phyloP scores from a whole-genome alignment of 148 eudicot species.

The Rhododendron molle region DNA sequence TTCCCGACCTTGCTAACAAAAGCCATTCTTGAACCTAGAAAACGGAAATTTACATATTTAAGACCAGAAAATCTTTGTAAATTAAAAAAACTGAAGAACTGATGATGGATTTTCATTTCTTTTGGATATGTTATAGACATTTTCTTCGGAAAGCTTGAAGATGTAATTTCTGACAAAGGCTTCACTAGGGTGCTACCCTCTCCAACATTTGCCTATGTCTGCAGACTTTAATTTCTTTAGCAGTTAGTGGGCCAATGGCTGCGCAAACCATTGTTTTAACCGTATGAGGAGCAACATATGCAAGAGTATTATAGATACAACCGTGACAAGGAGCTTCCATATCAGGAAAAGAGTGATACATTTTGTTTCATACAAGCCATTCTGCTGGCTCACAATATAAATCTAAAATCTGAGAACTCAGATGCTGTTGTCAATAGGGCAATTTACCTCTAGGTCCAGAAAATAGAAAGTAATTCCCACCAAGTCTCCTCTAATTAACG shows the following conservation, averaged over 20 bases:
- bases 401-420: not conserved
- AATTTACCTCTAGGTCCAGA: too few relatives aligned
- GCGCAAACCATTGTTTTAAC: not conserved
- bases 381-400: not conserved
- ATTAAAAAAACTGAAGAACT: not conserved
- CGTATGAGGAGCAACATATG: not conserved
- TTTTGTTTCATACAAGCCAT: not conserved
- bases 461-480: too few relatives aligned
- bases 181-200: not conserved
- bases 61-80: not conserved
- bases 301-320: not conserved
- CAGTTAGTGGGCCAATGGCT: not conserved
- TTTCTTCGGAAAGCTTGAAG: too few relatives aligned
- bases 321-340: not conserved
- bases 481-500: too few relatives aligned
- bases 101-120: not conserved
- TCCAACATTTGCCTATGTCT: not conserved
- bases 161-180: not conserved
- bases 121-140: not conserved
- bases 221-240: not conserved
- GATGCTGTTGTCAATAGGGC: not conserved
- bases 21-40: constrained; percentile 51
- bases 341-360: not conserved
- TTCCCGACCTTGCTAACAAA: constrained; percentile 56
- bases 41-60: not conserved